Evolutionary conservation across 805 yeast species (phyloP), one percentile per base, ranked within the genome.

Genomic region (Kuraishia ogatae): DNA sequence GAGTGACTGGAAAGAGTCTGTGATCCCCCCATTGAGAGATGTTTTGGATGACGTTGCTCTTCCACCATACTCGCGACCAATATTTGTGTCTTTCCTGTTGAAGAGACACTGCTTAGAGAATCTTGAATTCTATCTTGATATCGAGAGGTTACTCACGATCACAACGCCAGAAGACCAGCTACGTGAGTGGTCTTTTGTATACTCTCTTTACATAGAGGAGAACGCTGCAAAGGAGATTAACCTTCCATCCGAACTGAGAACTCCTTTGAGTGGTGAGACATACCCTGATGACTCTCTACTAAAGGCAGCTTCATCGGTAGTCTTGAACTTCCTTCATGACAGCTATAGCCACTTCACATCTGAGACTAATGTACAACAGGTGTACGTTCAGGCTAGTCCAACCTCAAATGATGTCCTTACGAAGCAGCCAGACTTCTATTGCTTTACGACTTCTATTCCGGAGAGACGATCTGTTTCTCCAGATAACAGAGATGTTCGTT

Each of bases 51-150:
- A 68, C 49, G 48, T 56, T 2, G 62, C 66, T 3, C 58, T 62
- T 4, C 57, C 61, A 10, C 58, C 56, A 1, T 69, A 62, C 50
- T 63, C 69, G 4, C 64, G 63, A 35, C 53, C 58, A 6, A 59
- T 64, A 28, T 71, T 71, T 55, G 57, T 61, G 15, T 60, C 62
- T 50, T 70, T 63, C 52, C 59, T 71, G 28, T 55, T 62, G 1
- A 60, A 63, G 29, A 64, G 66, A 50, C 72, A 69, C 55, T 70
- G 74, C 57, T 46, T 65, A 2, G 74, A 71, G 56, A 71, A 70
- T 52, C 61, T 70, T 21, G 73, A 71, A 48, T 69, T 70, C 55
- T 68, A 62, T 50, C 49, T 62, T 23, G 67, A 66, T 26, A 55
- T 69, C 19, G 56, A 57, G 5, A 53, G 52, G 29, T 60, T 70